Conservation (phyloP, 176 grass and related monocot species). For the Oryza officinalis region DNA sequence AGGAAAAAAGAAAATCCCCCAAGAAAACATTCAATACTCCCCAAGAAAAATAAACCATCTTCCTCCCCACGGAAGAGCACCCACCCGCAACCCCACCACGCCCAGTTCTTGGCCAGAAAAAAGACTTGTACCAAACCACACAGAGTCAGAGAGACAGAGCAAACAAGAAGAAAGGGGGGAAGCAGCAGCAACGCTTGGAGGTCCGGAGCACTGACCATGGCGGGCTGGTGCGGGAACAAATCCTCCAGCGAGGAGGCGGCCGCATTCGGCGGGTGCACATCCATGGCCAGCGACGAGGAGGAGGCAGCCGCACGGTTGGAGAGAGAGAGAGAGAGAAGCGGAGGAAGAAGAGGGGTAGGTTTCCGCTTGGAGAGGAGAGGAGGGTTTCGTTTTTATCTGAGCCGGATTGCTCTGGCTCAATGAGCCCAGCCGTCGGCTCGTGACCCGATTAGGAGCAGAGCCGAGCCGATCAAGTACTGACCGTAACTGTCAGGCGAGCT, state of each 20-base stretch:
- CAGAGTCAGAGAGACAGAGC: background rate
- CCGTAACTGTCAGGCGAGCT: too few relatives aligned
- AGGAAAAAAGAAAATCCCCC: background rate
- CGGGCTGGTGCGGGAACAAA: constrained; percentile 40
- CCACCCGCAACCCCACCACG: background rate
- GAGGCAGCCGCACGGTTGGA: background rate
- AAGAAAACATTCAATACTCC: constrained; percentile 17
- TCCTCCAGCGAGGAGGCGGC: constrained; percentile 26
- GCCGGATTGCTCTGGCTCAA: too few relatives aligned
- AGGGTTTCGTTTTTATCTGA: background rate
- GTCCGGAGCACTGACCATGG: constrained; percentile 28
- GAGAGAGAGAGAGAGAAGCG: background rate
- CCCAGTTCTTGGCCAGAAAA: background rate
- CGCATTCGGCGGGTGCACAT: constrained; percentile 46
- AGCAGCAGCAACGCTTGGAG: background rate
- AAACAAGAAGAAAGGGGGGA: background rate
- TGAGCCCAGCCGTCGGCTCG: too few relatives aligned
- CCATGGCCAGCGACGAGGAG: constrained; percentile 10
- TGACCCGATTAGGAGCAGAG: background rate
- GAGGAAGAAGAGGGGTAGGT: constrained; percentile 13
- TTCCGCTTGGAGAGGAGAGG: background rate
- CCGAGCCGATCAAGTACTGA: background rate
- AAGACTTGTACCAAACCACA: background rate
- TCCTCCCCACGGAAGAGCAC: background rate
- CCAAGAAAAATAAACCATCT: background rate